phyloP scores from a whole-genome alignment of 108 stramenopile species.

The Pseudonitzschia multistriata region DNA sequence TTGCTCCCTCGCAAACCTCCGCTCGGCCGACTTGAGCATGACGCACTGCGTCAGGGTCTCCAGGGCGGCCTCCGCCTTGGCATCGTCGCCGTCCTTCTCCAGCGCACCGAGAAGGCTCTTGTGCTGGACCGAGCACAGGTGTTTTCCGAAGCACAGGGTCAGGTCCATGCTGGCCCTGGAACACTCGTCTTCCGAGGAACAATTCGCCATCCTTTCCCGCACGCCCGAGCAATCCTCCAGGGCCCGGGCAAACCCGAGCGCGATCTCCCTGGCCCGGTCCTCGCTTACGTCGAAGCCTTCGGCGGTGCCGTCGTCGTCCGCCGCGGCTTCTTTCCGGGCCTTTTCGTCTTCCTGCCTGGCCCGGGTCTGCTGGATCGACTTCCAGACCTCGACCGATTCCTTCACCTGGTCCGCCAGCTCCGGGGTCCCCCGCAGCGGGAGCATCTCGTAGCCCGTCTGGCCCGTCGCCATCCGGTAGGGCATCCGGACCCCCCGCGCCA shows the following conservation, averaged over 20 bases:
- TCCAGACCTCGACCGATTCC: conserved; percentile 78
- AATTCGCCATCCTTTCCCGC: conserved; percentile 48
- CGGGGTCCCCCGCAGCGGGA: conserved; percentile 58
- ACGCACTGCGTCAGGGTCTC: conserved; percentile 75
- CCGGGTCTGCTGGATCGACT: conserved; percentile 60
- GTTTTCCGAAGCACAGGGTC: conserved; percentile 81
- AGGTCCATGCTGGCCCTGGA: conserved; percentile 76
- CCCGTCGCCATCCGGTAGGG: conserved; percentile 58
- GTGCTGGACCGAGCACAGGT: conserved; percentile 84
- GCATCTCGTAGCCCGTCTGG: conserved; percentile 52
- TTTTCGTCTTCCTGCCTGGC: conserved; percentile 32
- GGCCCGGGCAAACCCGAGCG: conserved; percentile 49
- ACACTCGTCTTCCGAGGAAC: conserved; percentile 70
- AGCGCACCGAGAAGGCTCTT: conserved; percentile 48
- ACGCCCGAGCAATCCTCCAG: conserved; percentile 50
- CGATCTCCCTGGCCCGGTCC: conserved; percentile 56
- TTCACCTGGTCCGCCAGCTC: conserved; percentile 62
- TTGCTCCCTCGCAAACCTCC: conserved; percentile 50
- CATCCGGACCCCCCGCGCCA: conserved; percentile 77
- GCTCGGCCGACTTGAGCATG: conserved; percentile 39
- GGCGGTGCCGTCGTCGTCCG: conserved; percentile 31
- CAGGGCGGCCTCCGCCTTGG: conserved; percentile 63
- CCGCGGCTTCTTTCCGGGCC: conserved; percentile 1
- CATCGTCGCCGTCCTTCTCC: conserved; percentile 42
- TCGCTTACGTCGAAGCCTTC: conserved; percentile 44